phyloP scores from a whole-genome alignment of 495 filamentous ascomycete species.

The Staphylotrichum tortipilum region DNA sequence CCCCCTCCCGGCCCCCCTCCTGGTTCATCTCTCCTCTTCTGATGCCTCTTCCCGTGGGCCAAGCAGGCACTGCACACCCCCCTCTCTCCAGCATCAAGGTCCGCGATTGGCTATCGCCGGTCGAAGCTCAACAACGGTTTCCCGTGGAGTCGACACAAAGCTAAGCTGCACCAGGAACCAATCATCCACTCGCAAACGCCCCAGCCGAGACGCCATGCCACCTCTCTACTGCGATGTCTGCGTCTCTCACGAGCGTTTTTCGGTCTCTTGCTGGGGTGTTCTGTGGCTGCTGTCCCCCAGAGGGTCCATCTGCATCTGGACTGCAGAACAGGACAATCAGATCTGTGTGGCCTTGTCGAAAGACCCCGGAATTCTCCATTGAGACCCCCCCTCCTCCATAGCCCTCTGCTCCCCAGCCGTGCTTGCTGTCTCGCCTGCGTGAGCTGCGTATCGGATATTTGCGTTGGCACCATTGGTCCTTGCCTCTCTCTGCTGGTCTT shows the following conservation, averaged over 20 bases:
- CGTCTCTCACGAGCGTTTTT: slow-evolving; percentile 11
- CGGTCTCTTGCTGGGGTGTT: slow-evolving; percentile 15
- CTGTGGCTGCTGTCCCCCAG: slow-evolving; percentile 6
- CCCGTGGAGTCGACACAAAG: slow-evolving; percentile 38
- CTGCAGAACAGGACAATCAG: slow-evolving; percentile 16
- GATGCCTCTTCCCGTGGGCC: slow-evolving; percentile 11
- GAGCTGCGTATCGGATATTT: slow-evolving; percentile 25
- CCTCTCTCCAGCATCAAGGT: slow-evolving; percentile 17
- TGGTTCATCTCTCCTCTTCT: slow-evolving; percentile 12
- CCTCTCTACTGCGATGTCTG: slow-evolving; percentile 15
- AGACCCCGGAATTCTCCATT: slow-evolving; percentile 2
- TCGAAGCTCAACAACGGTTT: slow-evolving; percentile 37
- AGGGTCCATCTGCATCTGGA: slow-evolving; percentile 11
- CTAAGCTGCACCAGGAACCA: slow-evolving; percentile 35
- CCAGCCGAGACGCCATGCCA: slow-evolving; percentile 36
- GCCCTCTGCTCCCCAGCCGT: slow-evolving; percentile 10
- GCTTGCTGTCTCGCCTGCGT: slow-evolving; percentile 24
- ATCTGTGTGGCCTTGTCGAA: slow-evolving; percentile 11
- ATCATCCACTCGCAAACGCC: slow-evolving; percentile 31
- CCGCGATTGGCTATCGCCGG: slow-evolving; percentile 32
- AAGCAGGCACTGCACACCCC: slow-evolving; percentile 23
- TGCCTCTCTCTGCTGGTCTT: slow-evolving; percentile 20
- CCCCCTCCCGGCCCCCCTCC: slow-evolving; percentile 1
- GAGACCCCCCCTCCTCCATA: background rate
- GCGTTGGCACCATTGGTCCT: slow-evolving; percentile 24